Evolutionary conservation across 352 stramenopile genomes (phyloP), one percentile per base, ranked within the genome.

Genomic region (Globisporangium lucens): DNA sequence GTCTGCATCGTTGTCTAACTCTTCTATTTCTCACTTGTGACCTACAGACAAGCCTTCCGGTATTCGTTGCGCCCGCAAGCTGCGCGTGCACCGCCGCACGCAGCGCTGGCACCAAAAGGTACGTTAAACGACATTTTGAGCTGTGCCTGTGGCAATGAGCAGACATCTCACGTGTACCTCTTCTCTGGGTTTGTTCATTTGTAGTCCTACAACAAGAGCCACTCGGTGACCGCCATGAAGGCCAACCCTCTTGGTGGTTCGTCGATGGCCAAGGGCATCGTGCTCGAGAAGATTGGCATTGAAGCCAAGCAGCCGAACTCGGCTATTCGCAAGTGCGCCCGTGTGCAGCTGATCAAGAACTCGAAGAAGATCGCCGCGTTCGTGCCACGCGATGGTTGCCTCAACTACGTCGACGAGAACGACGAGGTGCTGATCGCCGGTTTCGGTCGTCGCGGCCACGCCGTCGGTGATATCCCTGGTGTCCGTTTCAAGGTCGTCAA

Each of bases 261-360:
- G 56, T 99, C 98, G 72, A 99, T 99, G 97, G 97, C 98, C 75
- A 99, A 99, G 94, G 98, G 98, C 82, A 99, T 99, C 82, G 98
- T 99, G 46, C 89, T 99, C 53, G 98, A 99, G 84, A 99, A 99
- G 93, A 99, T 99, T 71, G 98, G 98, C 83, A 99, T 99, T 98
- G 98, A 99, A 79, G 98, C 98, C 73, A 99, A 99, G 89, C 98
- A 99, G 91, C 98, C 98, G 65, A 99, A 99, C 95, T 99, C 97
- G 53, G 98, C 98, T 73, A 99, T 99, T 90, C 97, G 98, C 79
- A 99, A 99, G 94, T 99, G 97, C 78, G 97, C 98, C 49, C 97
- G 98, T 86, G 98, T 99, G 68, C 98, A 99, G 89, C 88, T 99
- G 47, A 99, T 99, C 89, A 99, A 99, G 97, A 99, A 99, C 85